Evolutionary conservation across 768 basidiomycete genomes (phyloP), one percentile per base, ranked within the genome.

Genomic region (Postia placenta): DNA sequence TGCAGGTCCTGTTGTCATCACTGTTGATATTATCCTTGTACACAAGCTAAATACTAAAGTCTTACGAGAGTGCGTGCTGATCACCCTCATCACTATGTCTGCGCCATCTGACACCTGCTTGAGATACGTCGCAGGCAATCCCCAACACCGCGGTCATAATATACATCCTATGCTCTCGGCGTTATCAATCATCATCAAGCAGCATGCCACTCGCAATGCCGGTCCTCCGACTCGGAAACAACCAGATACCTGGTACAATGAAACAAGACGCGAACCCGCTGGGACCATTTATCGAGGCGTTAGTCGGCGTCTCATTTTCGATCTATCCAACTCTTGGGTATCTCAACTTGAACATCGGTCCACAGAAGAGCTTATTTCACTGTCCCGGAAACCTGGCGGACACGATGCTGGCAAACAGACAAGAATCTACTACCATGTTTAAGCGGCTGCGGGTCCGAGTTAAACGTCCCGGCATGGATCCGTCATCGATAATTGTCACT

Each of bases 321-420:
- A 67, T 72, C 4, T 67, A 76, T 0, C 76, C 75, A 0, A 67
- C 66, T 3, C 69, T 66, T 54, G 72, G 69, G 38, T 65, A 69
- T 26, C 57, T 79, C 4, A 69, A 74, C 67, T 70, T 79, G 43
- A 79, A 79, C 49, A 63, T 79, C 22, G 77, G 75, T 28, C 63
- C 71, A 4, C 71, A 70, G 50, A 76, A 75, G 67, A 70, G 73
- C 0, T 72, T 74, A 0, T 79, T 79, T 51, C 73, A 76, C 57
- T 65, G 70, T 12, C 75, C 76, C 0, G 79, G 83, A 0, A 85
- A 81, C 51, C 69, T 90, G 11, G 80, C 78, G 0, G 69, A 82
- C 0, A 74, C 77, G 3, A 67, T 88, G 30, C 2, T 86, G 2
- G 85, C 83, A 50, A 47, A 63, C 2, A 50, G 52, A 2, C 59